These are phyloP conservation scores for Fraxinus albicans DNA, from an alignment of 305 asterid genomes.

Conservation along the genomic window DNA sequence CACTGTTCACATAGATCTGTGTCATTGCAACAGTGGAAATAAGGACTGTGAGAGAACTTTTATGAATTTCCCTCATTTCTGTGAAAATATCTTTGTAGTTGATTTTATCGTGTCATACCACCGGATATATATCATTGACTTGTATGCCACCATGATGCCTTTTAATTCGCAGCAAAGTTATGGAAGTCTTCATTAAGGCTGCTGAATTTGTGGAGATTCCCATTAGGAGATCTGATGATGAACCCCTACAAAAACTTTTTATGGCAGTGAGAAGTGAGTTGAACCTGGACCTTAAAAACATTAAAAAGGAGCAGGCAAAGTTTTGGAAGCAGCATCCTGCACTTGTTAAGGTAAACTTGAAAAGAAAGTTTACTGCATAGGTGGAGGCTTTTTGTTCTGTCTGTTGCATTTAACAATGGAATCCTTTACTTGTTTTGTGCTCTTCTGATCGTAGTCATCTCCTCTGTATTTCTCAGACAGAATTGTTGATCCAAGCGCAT, in stretches of 20 bases:
- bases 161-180: constrained; percentile 68
- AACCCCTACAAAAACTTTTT: constrained; percentile 81
- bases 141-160: constrained; percentile 20
- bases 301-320: constrained; percentile 79
- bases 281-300: constrained; percentile 72
- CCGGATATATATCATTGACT: constrained; percentile 13
- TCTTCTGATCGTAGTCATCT: constrained; percentile 13
- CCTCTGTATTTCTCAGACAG: constrained; percentile 51
- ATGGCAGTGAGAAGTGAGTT: constrained; percentile 65
- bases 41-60: background rate
- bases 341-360: constrained; percentile 64
- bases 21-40: constrained; percentile 1
- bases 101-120: background rate
- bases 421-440: constrained; percentile 8
- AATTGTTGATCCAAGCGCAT: constrained; percentile 79
- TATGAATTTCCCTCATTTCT: constrained; percentile 1
- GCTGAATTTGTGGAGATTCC: constrained; percentile 86
- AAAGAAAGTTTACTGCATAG: constrained; percentile 11
- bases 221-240: constrained; percentile 79
- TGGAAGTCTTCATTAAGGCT: constrained; percentile 82
- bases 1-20: background rate
- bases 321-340: constrained; percentile 95
- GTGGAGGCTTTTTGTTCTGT: constrained; percentile 8
- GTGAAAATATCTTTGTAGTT: constrained; percentile 1
- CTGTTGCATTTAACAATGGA: constrained; percentile 11